phyloP scores from a whole-genome alignment of 1,284 basidiomycete species.

The Heterobasidion parviporum region DNA sequence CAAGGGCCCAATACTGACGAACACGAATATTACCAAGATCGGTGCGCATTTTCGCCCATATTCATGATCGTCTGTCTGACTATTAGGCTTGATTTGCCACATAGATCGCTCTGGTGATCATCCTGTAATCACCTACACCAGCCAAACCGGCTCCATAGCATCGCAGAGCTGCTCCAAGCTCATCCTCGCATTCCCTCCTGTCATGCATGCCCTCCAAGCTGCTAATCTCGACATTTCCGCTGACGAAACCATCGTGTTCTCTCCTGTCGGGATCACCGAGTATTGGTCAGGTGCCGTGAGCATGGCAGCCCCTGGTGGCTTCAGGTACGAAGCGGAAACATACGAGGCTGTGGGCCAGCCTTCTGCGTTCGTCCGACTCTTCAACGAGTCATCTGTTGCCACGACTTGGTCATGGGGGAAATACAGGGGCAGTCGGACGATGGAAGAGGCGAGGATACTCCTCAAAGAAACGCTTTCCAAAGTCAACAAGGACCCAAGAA shows the following conservation, averaged over 20 bases:
- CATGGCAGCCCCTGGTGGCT: not conserved
- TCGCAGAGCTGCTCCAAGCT: not conserved
- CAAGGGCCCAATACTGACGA: not conserved
- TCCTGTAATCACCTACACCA: not conserved
- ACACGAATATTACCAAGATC: not conserved
- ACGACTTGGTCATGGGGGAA: not conserved
- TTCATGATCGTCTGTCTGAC: not conserved
- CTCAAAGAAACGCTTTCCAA: not conserved
- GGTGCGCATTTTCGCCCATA: not conserved
- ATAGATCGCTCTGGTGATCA: not conserved
- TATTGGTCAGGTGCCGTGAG: not conserved
- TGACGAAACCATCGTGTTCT: not conserved
- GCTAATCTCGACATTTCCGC: not conserved
- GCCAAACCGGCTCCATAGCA: not conserved
- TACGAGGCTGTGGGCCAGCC: not conserved
- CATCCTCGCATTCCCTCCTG: not conserved
- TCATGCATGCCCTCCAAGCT: not conserved
- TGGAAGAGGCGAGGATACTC: not conserved
- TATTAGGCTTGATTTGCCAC: not conserved
- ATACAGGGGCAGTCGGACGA: not conserved
- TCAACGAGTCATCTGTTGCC: not conserved
- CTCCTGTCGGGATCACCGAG: not conserved
- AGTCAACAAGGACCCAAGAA: not conserved
- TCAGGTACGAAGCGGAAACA: not conserved
- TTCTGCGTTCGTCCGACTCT: not conserved